Evolutionary conservation across 352 stramenopile genomes (phyloP), one percentile per base, ranked within the genome.

Genomic region (Thraustotheca clavata): DNA sequence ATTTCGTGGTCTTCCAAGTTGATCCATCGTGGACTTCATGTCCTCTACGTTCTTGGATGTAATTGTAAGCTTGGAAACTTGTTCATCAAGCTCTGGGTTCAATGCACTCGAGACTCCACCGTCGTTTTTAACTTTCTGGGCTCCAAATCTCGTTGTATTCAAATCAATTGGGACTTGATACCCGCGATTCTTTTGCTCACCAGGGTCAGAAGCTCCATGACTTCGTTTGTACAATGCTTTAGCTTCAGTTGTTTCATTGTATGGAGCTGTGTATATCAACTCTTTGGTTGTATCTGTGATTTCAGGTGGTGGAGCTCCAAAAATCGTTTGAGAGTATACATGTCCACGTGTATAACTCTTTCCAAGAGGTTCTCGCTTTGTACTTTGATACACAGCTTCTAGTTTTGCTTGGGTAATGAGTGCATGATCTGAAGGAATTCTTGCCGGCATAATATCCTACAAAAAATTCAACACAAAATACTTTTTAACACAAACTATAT

Each of bases 101-200:
- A 94, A 55, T 43, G 82, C 78, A 35, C 68, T 59, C 2, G 76
- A 74, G 4, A 84, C 83, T 4, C 79, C 79, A 3, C 77, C 69
- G 4, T 76, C 73, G 33, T 91, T 76, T 4, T 67, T 70, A 8
- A 75, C 73, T 27, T 70, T 75, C 52, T 83, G 80, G 16, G 78
- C 70, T 2, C 86, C 86, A 54, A 94, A 94, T 33, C 87, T 75
- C 63, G 88, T 74, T 69, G 77, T 76, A 36, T 72, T 59, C 46
- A 88, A 72, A 41, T 96, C 73, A 50, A 91, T 77, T 38, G 38
- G 85, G 73, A 47, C 71, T 72, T 77, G 65, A 68, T 96, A 96
- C 61, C 89, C 76, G 20, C 87, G 80, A 60, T 85, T 84, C 63
- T 88, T 89, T 67, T 96, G 89, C 55, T 96, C 83, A 0, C 88